A percentile compares a stretch with the other conserved stretches of the same genome.
Evolutionary conservation across 768 basidiomycete genomes (phyloP).

Genomic region (Lentinus brumalis): DNA sequence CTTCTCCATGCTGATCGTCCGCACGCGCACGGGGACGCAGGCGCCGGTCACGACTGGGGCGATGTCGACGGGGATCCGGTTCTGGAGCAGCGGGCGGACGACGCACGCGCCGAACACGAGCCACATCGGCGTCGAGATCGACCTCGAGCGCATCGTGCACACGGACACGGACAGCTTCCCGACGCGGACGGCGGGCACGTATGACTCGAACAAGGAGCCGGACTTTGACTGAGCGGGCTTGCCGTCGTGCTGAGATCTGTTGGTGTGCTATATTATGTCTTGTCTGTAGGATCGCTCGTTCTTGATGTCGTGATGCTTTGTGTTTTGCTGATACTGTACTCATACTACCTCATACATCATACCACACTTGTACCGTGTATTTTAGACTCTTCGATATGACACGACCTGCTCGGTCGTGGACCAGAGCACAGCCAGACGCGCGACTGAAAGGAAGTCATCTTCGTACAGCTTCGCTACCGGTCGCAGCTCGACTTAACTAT

Average conservation of each 20-base stretch:
- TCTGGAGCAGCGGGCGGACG: not conserved
- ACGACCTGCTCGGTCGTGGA: not conserved
- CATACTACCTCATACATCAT: no score
- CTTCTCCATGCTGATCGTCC: slow-evolving; percentile 11
- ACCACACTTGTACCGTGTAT: no score
- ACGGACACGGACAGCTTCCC: not conserved
- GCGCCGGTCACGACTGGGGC: not conserved
- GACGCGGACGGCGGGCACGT: not conserved
- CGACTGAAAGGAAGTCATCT: no score
- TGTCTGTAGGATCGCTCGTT: no score
- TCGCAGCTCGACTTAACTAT: no score
- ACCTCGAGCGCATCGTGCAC: slow-evolving; percentile 10
- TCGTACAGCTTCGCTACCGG: no score
- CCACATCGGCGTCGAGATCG: slow-evolving; percentile 9
- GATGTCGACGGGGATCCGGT: slow-evolving; percentile 3
- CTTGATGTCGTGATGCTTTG: no score
- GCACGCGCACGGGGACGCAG: not conserved
- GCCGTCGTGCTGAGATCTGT: no score
- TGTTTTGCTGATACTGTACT: no score
- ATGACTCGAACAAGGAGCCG: not conserved
- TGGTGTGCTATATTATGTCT: no score
- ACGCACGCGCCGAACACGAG: not conserved
- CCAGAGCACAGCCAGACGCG: no score
- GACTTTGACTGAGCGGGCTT: no score
- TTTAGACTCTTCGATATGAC: not conserved